phyloP scores from a whole-genome alignment of 2,329 filamentous ascomycete species.

The Exophiala sp. region DNA sequence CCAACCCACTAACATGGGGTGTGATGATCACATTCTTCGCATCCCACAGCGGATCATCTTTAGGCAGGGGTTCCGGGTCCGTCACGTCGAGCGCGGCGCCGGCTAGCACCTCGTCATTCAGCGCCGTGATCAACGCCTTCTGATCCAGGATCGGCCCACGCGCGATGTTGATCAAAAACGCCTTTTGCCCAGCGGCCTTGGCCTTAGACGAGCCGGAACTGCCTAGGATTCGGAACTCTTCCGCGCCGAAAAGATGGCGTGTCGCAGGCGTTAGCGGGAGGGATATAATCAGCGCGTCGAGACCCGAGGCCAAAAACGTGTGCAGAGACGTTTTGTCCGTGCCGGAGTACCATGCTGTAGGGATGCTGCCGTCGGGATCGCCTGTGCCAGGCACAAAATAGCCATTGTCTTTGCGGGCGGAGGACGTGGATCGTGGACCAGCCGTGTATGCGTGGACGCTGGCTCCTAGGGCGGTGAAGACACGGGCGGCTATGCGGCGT shows the following conservation, averaged over 20 bases:
- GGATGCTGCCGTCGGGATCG: conserved; percentile 55
- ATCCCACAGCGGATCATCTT: conserved; percentile 65
- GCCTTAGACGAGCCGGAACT: background rate
- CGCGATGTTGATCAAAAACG: conserved; percentile 65
- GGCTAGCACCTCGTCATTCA: conserved; percentile 52
- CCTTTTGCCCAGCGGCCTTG: conserved; percentile 1
- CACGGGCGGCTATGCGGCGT: conserved; percentile 46
- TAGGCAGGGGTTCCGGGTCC: conserved; percentile 72
- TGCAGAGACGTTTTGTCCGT: conserved; percentile 51
- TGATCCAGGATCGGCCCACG: conserved; percentile 63
- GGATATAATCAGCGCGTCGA: conserved; percentile 56
- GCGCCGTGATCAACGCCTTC: conserved; percentile 59
- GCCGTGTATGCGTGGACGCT: conserved; percentile 73
- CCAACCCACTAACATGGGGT: conserved; percentile 60
- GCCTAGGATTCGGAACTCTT: conserved; percentile 53
- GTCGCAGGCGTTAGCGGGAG: conserved; percentile 58
- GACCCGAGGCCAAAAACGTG: conserved; percentile 52
- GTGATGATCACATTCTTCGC: conserved; percentile 67
- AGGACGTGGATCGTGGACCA: conserved; percentile 62
- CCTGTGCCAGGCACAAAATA: conserved; percentile 68
- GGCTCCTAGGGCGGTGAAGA: conserved; percentile 66
- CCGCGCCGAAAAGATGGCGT: conserved; percentile 51
- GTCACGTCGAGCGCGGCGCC: conserved; percentile 77
- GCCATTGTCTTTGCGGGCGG: conserved; percentile 60
- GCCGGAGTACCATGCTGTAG: conserved; percentile 56